Percentiles rank a stretch among this genome's conserved stretches.
These are phyloP conservation scores for Metarhizium humberi DNA, from an alignment of 2,329 filamentous ascomycete genomes.

Conservation along the genomic window DNA sequence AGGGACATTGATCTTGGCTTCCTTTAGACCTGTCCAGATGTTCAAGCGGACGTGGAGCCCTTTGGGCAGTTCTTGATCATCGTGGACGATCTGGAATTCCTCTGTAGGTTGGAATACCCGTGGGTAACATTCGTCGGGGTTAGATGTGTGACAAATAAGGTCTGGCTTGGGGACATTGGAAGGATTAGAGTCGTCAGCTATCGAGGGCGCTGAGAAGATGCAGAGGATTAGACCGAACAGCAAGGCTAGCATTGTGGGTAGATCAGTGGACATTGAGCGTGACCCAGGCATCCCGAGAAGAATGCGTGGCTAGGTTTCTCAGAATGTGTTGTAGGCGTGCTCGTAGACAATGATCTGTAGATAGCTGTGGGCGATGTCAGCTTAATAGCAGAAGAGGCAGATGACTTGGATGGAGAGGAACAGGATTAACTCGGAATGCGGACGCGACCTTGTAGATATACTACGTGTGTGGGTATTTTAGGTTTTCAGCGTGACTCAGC, in stretches of 20 bases:
- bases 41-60: conserved; percentile 60
- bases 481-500: too few species aligned
- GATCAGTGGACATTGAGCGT: conserved; percentile 1
- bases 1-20: conserved; percentile 57
- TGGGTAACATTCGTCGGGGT: conserved; percentile 56
- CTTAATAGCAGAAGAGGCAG: too few species aligned
- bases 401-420: too few species aligned
- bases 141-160: conserved; percentile 54
- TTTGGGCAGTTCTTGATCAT: conserved; percentile 55
- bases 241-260: conserved; percentile 11
- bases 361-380: too few species aligned
- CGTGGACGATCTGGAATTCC: conserved; percentile 52
- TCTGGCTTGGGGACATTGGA: conserved; percentile 34
- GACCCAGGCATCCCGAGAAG: not conserved
- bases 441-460: too few species aligned
- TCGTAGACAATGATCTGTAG: too few species aligned
- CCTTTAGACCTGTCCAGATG: conserved; percentile 52
- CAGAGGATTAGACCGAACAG: conserved; percentile 19
- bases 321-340: too few species aligned
- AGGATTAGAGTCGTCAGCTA: conserved; percentile 17
- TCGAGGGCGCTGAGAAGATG: conserved; percentile 14
- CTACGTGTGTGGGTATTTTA: too few species aligned
- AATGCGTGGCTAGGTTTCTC: not conserved
- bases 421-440: too few species aligned
- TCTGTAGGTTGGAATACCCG: conserved; percentile 53